Base-by-base conservation (phyloP, 495 filamentous ascomycete species). In the Penicillium cinerascens region DNA sequence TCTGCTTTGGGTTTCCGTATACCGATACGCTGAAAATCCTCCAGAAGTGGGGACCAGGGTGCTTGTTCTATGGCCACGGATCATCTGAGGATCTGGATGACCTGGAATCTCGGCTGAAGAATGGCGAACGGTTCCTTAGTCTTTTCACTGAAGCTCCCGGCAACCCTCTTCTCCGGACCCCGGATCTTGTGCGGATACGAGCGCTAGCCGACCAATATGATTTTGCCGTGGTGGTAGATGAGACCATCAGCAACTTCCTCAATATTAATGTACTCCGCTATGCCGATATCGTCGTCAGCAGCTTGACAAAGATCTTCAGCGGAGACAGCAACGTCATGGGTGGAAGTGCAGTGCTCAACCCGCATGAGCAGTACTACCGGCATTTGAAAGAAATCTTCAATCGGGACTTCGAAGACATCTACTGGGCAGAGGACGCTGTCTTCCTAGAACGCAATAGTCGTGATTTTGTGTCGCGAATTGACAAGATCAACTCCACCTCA, bases 241-340 rank as follows among this genome's bases (percentile, higher is more conserved):
- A 98, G 67, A 97, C 93, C 3, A 87, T 98, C 44, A 92, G 93
- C 57, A 98, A 92, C 48, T 95, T 97, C 57, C 80, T 96, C 49
- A 98, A 98, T 59, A 86, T 98, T 51, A 87, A 97, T 64, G 88
- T 97, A 2, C 80, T 98, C 2, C 89, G 84, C 1, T 86, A 86
- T 63, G 89, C 89, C 42, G 93, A 98, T 69, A 79, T 97, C 13
- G 89, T 96, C 16, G 92, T 92, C 44, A 93, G 87, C 75, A 95
- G 89, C 59, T 77, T 98, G 47, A 97, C 93, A 4, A 98, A 98
- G 69, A 86, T 97, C 43, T 98, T 98, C 70, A 95, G 89, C 49
- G 93, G 93, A 25, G 92, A 96, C 67, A 90, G 89, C 67, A 97
- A 98, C 69, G 93, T 98, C 46, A 97, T 97, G 93, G 93, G 91